phyloP scores from a whole-genome alignment of 129 eudicot species.

The Arctium minus region DNA sequence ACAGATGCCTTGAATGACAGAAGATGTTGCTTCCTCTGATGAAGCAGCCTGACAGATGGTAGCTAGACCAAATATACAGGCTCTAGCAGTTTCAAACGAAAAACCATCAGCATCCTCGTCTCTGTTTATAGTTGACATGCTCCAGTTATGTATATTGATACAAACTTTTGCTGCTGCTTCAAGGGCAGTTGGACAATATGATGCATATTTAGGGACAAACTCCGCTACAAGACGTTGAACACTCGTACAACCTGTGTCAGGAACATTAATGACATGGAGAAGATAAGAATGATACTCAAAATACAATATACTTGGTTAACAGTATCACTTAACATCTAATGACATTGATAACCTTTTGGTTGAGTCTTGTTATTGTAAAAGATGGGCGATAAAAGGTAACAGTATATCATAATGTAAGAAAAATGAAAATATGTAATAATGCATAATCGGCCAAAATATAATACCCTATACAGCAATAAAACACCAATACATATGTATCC shows the following conservation, averaged over 20 bases:
- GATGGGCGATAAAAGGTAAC: not conserved
- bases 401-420: not conserved
- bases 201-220: constrained; percentile 68
- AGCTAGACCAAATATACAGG: constrained; percentile 74
- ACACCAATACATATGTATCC: not conserved
- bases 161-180: constrained; percentile 85
- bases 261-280: constrained; percentile 7
- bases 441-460: not conserved
- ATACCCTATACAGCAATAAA: not conserved
- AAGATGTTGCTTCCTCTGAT: constrained; percentile 58
- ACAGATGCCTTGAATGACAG: constrained; percentile 72
- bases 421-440: too few species aligned
- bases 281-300: not conserved
- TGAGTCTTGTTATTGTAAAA: not conserved
- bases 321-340: not conserved
- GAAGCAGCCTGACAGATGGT: constrained; percentile 75
- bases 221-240: constrained; percentile 79
- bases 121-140: constrained; percentile 46
- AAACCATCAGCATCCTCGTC: constrained; percentile 69
- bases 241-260: constrained; percentile 68
- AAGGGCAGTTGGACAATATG: constrained; percentile 86
- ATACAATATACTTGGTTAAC: not conserved
- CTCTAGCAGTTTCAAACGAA: constrained; percentile 58
- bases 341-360: not conserved
- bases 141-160: constrained; percentile 72